Evolutionary conservation across 192 early-diverging fungal species (phyloP), one percentile per base, ranked within the genome.

Genomic region (Coemansia sp.): DNA sequence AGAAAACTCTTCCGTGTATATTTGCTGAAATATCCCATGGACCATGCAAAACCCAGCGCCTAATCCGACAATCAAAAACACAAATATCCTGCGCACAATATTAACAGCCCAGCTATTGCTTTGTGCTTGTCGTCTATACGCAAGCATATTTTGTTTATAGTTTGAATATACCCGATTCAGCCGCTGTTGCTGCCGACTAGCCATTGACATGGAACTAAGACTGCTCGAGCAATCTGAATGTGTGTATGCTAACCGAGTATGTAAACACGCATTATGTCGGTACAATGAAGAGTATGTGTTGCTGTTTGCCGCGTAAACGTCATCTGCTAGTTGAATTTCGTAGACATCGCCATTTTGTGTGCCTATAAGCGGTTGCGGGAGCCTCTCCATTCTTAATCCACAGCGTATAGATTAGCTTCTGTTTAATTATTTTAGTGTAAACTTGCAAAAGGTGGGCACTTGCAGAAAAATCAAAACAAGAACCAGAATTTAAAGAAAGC

Each of bases 171-270:
- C 15, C 40, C n/a, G 48, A 19, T 17, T 19, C 22, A 22, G 8
- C n/a, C n/a, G 34, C 9, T 11, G 48, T 19, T 50, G 48, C 31
- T 12, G 52, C 52, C 28, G 22, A n/a, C 11, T 54, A 12, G 6
- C 55, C 15, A 21, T 12, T 20, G 55, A 57, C 14, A 57, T 28
- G 8, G 55, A 57, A 17, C 55, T 57, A 11, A 38, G 55, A 34
- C 55, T 57, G 19, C 55, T 57, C 0, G 55, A 57, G 36, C 36
- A 57, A 19, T 57, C 55, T 3, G 55, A 57, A 21, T 34, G 26
- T 5, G 55, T 19, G 31, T 22, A 57, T 34, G 36, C 55, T 22
- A 57, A 15, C 7, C 55, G 55, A 7, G 5, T 57, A 19, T 57
- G 55, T 36, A 57, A 38, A 21, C 5, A 38, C 26, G 55, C 21